Percentiles rank a stretch among this genome's conserved stretches.
phyloP scores from a whole-genome alignment of 805 yeast species.

The Metschnikowia cerradonensis region DNA sequence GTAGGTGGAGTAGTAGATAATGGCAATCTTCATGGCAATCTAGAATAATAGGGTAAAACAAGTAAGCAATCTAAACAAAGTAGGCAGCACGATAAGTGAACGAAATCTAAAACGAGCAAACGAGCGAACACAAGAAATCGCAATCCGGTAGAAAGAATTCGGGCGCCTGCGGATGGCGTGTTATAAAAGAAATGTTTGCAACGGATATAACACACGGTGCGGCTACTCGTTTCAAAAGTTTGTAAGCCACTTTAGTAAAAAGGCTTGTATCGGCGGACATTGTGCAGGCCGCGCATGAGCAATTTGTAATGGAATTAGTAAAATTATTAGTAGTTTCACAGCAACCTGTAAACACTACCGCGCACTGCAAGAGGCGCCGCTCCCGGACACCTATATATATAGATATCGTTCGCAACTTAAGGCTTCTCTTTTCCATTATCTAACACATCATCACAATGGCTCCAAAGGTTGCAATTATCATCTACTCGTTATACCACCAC shows the following conservation, averaged over 20 bases:
- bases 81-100: too few relatives aligned
- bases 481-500: constrained; percentile 82
- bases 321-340: neutral
- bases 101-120: too few relatives aligned
- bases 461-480: constrained; percentile 63
- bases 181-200: neutral
- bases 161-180: neutral
- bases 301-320: constrained; percentile 1
- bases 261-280: neutral
- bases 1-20: constrained; percentile 18
- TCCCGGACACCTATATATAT: neutral
- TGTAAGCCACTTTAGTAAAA: constrained; percentile 2
- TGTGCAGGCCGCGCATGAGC: constrained; percentile 1
- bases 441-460: constrained; percentile 14
- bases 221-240: neutral
- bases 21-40: constrained; percentile 17
- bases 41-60: too few relatives aligned
- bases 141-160: too few relatives aligned
- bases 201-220: neutral
- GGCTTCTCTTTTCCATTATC: neutral
- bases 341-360: neutral
- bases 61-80: too few relatives aligned
- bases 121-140: too few relatives aligned
- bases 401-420: neutral
- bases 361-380: neutral